phyloP scores from a whole-genome alignment of 345 rosid genomes.

The Citrus sinensis region DNA sequence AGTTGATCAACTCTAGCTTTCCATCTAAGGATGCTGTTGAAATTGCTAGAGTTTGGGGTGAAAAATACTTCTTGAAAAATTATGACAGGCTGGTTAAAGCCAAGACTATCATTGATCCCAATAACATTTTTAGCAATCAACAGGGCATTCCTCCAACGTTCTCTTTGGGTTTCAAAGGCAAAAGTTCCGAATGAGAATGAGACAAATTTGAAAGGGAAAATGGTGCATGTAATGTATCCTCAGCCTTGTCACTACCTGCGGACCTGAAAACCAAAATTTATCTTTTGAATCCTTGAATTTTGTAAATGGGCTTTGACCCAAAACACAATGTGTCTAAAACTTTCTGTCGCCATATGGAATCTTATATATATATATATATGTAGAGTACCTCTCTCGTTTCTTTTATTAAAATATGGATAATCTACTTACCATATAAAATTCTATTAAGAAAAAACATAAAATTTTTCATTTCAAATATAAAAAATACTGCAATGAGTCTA shows the following conservation, averaged over 20 bases:
- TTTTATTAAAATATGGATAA: too few relatives aligned
- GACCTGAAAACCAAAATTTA: too few relatives aligned
- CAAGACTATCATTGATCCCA: slow-evolving; percentile 44
- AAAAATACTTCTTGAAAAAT: slow-evolving; percentile 45
- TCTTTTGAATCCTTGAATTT: not conserved
- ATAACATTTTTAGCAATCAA: slow-evolving; percentile 39
- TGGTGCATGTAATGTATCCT: not conserved
- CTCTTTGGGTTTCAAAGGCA: not conserved
- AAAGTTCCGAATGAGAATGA: not conserved
- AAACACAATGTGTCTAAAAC: not conserved
- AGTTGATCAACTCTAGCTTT: not conserved
- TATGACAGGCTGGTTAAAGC: slow-evolving; percentile 44
- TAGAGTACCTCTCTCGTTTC: too few relatives aligned
- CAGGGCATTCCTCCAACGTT: slow-evolving; percentile 46
- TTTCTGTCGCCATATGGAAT: too few relatives aligned
- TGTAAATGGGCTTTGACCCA: not conserved
- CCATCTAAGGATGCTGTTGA: slow-evolving; percentile 24
- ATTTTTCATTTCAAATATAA: too few relatives aligned
- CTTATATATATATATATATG: too few relatives aligned
- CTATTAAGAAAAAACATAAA: too few relatives aligned
- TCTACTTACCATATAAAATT: too few relatives aligned
- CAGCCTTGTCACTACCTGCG: too few relatives aligned
- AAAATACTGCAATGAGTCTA: too few relatives aligned
- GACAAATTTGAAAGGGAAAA: not conserved
- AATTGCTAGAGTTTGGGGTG: slow-evolving; percentile 45